Evolutionary conservation across 2,329 filamentous ascomycete genomes (phyloP).

Genomic region (Pyrenophora tritici-repentis): DNA sequence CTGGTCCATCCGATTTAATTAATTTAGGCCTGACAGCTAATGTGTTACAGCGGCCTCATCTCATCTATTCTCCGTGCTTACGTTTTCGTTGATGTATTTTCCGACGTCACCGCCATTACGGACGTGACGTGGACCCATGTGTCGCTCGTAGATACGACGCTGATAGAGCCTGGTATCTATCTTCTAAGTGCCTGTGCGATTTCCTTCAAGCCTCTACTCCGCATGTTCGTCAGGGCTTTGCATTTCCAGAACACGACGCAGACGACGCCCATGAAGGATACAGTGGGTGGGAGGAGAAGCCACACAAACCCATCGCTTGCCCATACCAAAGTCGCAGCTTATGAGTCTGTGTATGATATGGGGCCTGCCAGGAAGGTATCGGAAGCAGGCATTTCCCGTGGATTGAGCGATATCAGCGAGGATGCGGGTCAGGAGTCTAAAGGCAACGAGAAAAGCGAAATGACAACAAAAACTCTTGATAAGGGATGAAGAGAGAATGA

Average conservation of each 20-base stretch:
- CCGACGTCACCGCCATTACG: constrained; percentile 11
- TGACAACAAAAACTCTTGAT: constrained; percentile 15
- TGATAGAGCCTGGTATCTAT: constrained; percentile 35
- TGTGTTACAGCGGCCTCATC: constrained; percentile 26
- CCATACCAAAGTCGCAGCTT: background rate
- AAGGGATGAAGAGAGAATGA: constrained; percentile 3
- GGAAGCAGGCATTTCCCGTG: constrained; percentile 11
- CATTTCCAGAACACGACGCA: constrained; percentile 20
- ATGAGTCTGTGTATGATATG: constrained; percentile 10
- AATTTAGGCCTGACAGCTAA: background rate
- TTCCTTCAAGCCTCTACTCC: constrained; percentile 33
- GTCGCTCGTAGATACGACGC: constrained; percentile 31
- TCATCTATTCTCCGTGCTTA: constrained; percentile 32
- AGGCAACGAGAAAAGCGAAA: background rate
- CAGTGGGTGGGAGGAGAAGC: constrained; percentile 2
- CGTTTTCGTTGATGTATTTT: constrained; percentile 22
- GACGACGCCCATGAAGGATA: constrained; percentile 23
- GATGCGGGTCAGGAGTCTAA: constrained; percentile 1
- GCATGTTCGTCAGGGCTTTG: constrained; percentile 24
- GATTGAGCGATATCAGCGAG: constrained; percentile 13
- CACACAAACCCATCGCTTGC: constrained; percentile 2
- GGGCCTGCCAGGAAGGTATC: constrained; percentile 14
- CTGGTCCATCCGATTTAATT: background rate
- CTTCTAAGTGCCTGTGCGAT: constrained; percentile 31
- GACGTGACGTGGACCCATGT: constrained; percentile 32